A percentile compares a stretch with the other conserved stretches of the same genome.
These are phyloP conservation scores for Tilletia indica DNA, from an alignment of 1,284 basidiomycete genomes.

Conservation along the genomic window DNA sequence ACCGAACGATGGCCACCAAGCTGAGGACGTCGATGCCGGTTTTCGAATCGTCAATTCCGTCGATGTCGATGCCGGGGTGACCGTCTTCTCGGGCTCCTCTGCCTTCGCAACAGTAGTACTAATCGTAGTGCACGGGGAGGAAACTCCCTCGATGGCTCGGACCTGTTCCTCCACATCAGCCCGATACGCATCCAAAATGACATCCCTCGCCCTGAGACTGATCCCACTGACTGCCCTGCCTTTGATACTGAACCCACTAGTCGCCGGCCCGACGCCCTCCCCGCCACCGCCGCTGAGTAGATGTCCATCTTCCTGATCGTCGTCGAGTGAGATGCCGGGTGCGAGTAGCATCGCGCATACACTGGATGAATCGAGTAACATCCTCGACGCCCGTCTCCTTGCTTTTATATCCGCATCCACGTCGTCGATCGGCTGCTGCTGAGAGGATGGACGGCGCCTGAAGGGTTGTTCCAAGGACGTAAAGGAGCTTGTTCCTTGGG, in stretches of 20 bases:
- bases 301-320: neutral
- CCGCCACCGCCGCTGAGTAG: neutral
- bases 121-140: neutral
- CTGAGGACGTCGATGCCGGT: neutral
- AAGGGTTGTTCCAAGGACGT: neutral
- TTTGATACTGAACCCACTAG: no score
- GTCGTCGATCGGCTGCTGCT: neutral
- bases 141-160: neutral
- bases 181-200: conserved; percentile 5
- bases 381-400: neutral
- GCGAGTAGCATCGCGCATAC: conserved; percentile 13
- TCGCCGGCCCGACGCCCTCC: neutral
- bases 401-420: neutral
- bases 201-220: neutral
- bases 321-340: neutral
- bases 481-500: neutral
- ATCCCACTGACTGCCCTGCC: no score
- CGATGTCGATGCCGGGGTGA: neutral
- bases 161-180: conserved; percentile 1
- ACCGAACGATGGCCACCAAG: conserved; percentile 15
- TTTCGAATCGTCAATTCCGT: neutral
- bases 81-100: neutral
- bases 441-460: neutral
- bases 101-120: neutral
- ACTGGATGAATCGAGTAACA: neutral